These are phyloP conservation scores for Onygenales sp. DNA, from an alignment of 2,329 filamentous ascomycete species.

Conservation along the genomic window DNA sequence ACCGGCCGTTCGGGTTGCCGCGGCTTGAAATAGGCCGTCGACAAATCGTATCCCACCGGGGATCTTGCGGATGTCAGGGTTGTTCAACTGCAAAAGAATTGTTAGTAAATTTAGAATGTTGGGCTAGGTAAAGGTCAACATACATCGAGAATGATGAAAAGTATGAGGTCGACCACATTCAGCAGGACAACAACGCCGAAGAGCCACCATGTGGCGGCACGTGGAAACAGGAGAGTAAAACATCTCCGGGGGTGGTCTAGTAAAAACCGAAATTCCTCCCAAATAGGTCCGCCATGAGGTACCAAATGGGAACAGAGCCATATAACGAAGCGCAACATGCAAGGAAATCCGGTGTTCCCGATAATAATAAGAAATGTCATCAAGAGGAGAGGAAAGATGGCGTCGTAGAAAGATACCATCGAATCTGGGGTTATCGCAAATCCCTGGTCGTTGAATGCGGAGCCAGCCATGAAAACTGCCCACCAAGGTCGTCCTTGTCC, in stretches of 20 bases:
- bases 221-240: constrained; percentile 89
- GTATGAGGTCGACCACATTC: constrained; percentile 76
- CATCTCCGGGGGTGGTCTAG: constrained; percentile 92
- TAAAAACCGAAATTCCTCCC: constrained; percentile 84
- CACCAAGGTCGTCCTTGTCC: constrained; percentile 72
- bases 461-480: constrained; percentile 78
- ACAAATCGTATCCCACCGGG: constrained; percentile 68
- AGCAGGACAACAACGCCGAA: constrained; percentile 75
- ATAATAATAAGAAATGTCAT: constrained; percentile 84
- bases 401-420: constrained; percentile 78
- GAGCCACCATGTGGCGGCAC: constrained; percentile 88
- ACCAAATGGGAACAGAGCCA: constrained; percentile 65
- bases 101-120: background rate
- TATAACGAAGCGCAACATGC: constrained; percentile 88
- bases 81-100: constrained; percentile 50
- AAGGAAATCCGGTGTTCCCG: constrained; percentile 90
- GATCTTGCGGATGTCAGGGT: constrained; percentile 56
- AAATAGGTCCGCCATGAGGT: constrained; percentile 58
- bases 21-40: constrained; percentile 82
- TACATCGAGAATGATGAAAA: constrained; percentile 88
- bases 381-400: constrained; percentile 64
- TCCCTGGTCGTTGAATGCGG: constrained; percentile 90
- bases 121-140: constrained; percentile 25
- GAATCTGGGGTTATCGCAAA: constrained; percentile 88
- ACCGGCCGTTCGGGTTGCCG: constrained; percentile 80